A percentile compares a stretch with the other conserved stretches of the same genome.
Conservation (phyloP, 495 filamentous ascomycete species). For the Penicillium canariense region DNA sequence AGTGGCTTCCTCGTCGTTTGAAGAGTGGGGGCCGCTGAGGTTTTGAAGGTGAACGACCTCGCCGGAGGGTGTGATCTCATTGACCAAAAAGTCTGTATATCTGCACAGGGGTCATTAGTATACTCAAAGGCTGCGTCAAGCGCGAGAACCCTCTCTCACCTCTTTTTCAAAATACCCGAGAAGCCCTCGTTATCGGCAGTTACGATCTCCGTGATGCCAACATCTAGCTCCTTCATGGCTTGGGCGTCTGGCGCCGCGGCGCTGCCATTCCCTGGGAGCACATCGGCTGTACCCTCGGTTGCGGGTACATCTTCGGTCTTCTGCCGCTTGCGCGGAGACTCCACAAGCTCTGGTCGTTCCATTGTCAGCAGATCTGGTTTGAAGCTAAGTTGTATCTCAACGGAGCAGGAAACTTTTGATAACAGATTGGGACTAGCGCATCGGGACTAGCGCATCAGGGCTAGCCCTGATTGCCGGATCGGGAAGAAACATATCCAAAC, state of each 20-base stretch:
- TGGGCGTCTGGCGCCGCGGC: conserved; percentile 26
- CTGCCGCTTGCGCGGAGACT: conserved; percentile 45
- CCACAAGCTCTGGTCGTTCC: conserved; percentile 39
- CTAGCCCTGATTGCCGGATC: conserved; percentile 24
- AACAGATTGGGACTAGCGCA: conserved; percentile 22
- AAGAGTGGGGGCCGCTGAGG: conserved; percentile 28
- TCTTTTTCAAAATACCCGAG: conserved; percentile 56
- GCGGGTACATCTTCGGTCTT: conserved; percentile 37
- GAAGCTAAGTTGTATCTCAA: neutral
- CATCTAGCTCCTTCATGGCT: conserved; percentile 45
- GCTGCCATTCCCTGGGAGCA: conserved; percentile 7
- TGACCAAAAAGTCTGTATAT: conserved; percentile 94
- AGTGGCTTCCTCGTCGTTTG: conserved; percentile 6
- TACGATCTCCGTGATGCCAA: conserved; percentile 58
- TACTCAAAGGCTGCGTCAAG: neutral
- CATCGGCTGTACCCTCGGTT: conserved; percentile 15
- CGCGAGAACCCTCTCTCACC: conserved; percentile 33
- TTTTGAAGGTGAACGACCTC: conserved; percentile 71
- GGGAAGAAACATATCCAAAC: no score
- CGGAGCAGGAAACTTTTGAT: conserved; percentile 22
- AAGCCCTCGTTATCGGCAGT: conserved; percentile 50
- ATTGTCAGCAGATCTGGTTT: conserved; percentile 24
- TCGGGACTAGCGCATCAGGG: conserved; percentile 21
- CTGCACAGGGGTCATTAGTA: conserved; percentile 38
- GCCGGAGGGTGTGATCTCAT: conserved; percentile 81